Conservation (phyloP, 768 basidiomycete species). For the Suillus cothurnatus region DNA sequence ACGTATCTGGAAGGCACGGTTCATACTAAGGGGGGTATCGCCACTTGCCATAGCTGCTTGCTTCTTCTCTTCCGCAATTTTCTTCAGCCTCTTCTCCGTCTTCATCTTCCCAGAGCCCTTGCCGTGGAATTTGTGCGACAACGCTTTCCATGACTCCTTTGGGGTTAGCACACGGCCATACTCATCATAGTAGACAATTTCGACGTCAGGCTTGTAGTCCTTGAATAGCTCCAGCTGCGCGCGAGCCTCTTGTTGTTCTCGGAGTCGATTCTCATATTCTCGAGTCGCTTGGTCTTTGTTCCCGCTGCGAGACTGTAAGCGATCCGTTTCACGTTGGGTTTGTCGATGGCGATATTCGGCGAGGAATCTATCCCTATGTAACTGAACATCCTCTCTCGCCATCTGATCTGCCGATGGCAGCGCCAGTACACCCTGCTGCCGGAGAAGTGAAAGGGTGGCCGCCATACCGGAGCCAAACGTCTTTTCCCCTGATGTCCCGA, state of each 20-base stretch:
- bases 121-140: slow-evolving; percentile 98
- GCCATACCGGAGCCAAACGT: slow-evolving; percentile 85
- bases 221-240: slow-evolving; percentile 82
- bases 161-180: slow-evolving; percentile 85
- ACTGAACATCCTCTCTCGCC: slow-evolving; percentile 82
- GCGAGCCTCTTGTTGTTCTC: slow-evolving; percentile 90
- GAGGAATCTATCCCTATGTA: slow-evolving; percentile 87
- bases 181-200: slow-evolving; percentile 96
- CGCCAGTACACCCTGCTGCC: slow-evolving; percentile 88
- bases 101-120: slow-evolving; percentile 97
- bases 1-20: slow-evolving; percentile 87
- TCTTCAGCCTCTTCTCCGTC: slow-evolving; percentile 94
- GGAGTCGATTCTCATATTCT: slow-evolving; percentile 90
- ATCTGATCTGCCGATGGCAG: slow-evolving; percentile 59
- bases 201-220: slow-evolving; percentile 95
- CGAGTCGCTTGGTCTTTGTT: slow-evolving; percentile 92
- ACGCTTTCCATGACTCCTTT: slow-evolving; percentile 98
- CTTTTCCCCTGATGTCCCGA: slow-evolving; percentile 75
- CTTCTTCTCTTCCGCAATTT: slow-evolving; percentile 97
- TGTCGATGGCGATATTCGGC: slow-evolving; percentile 78
- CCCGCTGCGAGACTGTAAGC: slow-evolving; percentile 71
- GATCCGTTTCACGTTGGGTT: slow-evolving; percentile 80
- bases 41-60: slow-evolving; percentile 91
- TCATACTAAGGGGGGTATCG: slow-evolving; percentile 96
- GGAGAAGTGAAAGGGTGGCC: slow-evolving; percentile 83